Evolutionary conservation across 75 land plant species (phyloP), one percentile per base, ranked within the genome.

Genomic region (Larix kaempferi): DNA sequence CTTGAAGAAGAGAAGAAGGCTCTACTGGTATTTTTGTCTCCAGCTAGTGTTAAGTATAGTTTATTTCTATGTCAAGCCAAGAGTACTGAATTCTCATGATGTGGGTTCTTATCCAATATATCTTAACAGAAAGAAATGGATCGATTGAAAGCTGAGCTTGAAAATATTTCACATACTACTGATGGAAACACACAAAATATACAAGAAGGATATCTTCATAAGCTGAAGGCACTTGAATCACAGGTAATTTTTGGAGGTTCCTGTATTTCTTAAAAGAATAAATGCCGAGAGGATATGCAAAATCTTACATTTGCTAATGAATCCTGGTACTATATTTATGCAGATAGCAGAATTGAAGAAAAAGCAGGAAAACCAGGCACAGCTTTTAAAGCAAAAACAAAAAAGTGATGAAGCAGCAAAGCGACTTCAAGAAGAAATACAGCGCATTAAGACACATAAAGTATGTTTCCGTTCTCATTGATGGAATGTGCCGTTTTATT

Each of bases 351-450:
- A 91, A 52, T 83, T 97, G 81, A 95, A 98, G 84, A 95, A 87
- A 80, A 95, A 95, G 77, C 99, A 98, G 77, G 99, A 98, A 72
- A 94, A 91, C 55, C 99, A 98, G 71, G 84, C 94, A 78, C 99
- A 93, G 63, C 88, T 95, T 14, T 71, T 98, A 73, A 88, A 89
- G 56, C 98, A 95, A 65, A 98, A 98, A 73, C 99, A 98, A 67
- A 90, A 89, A 55, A 93, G 96, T 83, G 99, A 98, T 75, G 99
- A 98, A 81, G 92, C 94, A 76, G 94, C 99, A 62, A 98, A 88
- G 81, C 78, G 93, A 29, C 74, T 98, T 17, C 99, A 95, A 61
- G 99, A 98, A 59, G 99, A 98, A 78, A 98, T 98, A 73, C 94
- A 89, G 3, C 83, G 90, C 58, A 96, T 94, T 66, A 95, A 93